Percentiles rank a stretch among this genome's conserved stretches.
Evolutionary conservation across 768 basidiomycete genomes (phyloP).

Genomic region (Tricholoma furcatifolium): DNA sequence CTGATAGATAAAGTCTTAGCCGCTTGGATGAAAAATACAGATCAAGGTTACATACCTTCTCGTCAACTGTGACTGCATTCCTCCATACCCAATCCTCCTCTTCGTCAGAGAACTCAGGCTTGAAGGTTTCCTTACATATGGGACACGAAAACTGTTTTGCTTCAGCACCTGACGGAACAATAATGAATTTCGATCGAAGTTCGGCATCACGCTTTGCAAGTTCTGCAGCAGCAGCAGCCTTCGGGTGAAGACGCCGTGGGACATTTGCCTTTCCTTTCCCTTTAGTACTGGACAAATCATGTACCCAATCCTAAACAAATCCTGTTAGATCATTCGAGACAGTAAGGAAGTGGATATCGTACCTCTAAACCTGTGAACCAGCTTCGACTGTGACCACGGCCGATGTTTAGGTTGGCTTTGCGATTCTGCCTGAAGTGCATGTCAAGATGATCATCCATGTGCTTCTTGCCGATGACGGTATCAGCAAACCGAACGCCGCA

Average conservation of each 20-base stretch:
- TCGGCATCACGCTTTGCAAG: slow-evolving; percentile 74
- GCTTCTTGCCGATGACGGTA: slow-evolving; percentile 65
- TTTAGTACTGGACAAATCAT: slow-evolving; percentile 63
- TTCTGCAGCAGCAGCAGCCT: slow-evolving; percentile 60
- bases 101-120: slow-evolving; percentile 90
- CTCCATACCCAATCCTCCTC: slow-evolving; percentile 99
- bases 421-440: slow-evolving; percentile 96
- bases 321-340: slow-evolving; percentile 14
- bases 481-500: slow-evolving; percentile 89
- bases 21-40: neutral
- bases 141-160: slow-evolving; percentile 85
- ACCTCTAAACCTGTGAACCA: slow-evolving; percentile 89
- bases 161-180: slow-evolving; percentile 89
- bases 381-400: slow-evolving; percentile 84
- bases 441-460: slow-evolving; percentile 87
- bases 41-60: slow-evolving; percentile 55
- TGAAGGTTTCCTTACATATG: slow-evolving; percentile 92
- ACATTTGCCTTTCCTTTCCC: slow-evolving; percentile 68
- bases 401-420: slow-evolving; percentile 72
- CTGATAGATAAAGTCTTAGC: slow-evolving; percentile 35
- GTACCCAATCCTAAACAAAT: slow-evolving; percentile 80
- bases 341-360: slow-evolving; percentile 25
- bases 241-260: slow-evolving; percentile 48
- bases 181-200: slow-evolving; percentile 74
- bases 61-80: slow-evolving; percentile 84